phyloP scores from a whole-genome alignment of 164 flowering plant genomes.

The Vitis rupestris region DNA sequence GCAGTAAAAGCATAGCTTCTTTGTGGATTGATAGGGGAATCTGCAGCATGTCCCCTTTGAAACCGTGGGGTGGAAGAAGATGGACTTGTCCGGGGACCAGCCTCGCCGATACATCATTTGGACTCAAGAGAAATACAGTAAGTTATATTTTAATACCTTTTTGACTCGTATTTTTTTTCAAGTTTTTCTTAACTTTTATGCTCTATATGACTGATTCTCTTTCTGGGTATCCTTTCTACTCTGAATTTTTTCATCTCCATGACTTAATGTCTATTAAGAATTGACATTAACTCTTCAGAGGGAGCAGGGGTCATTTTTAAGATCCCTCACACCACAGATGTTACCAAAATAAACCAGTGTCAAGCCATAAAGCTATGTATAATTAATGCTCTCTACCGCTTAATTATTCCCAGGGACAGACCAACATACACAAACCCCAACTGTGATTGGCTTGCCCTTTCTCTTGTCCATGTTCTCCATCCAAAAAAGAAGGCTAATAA shows the following conservation, averaged over 20 bases:
- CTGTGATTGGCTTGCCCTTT: conserved; percentile 26
- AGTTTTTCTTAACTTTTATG: too few species aligned
- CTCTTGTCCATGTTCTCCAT: conserved; percentile 10
- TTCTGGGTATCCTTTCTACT: too few species aligned
- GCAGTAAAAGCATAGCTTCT: conserved; percentile 10
- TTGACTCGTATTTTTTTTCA: too few species aligned
- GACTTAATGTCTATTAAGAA: background rate
- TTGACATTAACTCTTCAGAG: background rate
- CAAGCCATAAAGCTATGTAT: conserved; percentile 18
- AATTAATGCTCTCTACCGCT: background rate
- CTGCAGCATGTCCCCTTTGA: conserved; percentile 19
- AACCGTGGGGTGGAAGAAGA: conserved; percentile 5
- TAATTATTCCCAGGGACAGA: conserved; percentile 17
- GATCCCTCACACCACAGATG: conserved; percentile 4
- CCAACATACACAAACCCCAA: conserved; percentile 18
- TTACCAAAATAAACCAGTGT: conserved; percentile 23
- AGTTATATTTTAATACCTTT: too few species aligned
- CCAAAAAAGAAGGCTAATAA: background rate
- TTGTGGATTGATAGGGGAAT: conserved; percentile 23
- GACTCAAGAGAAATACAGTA: too few species aligned
- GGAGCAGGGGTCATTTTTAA: conserved; percentile 10
- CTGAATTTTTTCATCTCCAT: too few species aligned
- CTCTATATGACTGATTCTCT: too few species aligned
- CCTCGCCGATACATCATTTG: too few species aligned
- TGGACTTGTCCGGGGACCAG: too few species aligned